Evolutionary conservation across 2,329 filamentous ascomycete species (phyloP).

Genomic region (Monosporascus sp.): DNA sequence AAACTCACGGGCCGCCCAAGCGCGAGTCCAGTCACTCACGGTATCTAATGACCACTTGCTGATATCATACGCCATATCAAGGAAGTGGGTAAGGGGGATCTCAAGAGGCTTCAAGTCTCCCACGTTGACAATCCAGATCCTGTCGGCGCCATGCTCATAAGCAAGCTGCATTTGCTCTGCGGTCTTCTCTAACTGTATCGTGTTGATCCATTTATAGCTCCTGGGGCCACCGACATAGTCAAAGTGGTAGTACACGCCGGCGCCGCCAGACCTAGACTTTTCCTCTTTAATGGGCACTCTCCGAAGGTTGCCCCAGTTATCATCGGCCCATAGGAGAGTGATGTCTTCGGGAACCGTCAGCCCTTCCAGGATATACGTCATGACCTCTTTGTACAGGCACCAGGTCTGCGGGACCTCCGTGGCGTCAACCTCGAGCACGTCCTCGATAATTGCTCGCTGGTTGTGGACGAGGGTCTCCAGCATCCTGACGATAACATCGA

Average conservation of each 20-base stretch:
- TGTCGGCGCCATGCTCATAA: slow-evolving; percentile 49
- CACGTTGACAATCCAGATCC: slow-evolving; percentile 62
- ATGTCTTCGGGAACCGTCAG: slow-evolving; percentile 56
- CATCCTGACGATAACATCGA: slow-evolving; percentile 50
- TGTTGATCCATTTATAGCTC: slow-evolving; percentile 62
- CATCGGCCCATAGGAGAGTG: slow-evolving; percentile 58
- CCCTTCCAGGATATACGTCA: slow-evolving; percentile 61
- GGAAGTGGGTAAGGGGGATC: slow-evolving; percentile 61
- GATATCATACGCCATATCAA: slow-evolving; percentile 64
- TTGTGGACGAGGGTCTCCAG: slow-evolving; percentile 56
- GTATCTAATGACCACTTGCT: slow-evolving; percentile 50
- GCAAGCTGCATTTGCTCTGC: slow-evolving; percentile 62
- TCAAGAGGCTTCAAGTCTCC: slow-evolving; percentile 60
- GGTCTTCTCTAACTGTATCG: slow-evolving; percentile 59
- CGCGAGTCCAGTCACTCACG: slow-evolving; percentile 49
- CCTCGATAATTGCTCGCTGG: slow-evolving; percentile 53
- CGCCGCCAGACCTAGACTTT: slow-evolving; percentile 46
- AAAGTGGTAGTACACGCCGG: slow-evolving; percentile 54
- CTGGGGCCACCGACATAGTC: slow-evolving; percentile 54
- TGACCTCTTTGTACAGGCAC: slow-evolving; percentile 72
- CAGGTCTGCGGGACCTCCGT: slow-evolving; percentile 60
- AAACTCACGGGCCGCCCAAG: slow-evolving; percentile 56
- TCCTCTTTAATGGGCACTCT: slow-evolving; percentile 52
- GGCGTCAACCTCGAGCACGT: slow-evolving; percentile 49
- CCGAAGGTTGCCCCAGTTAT: slow-evolving; percentile 58